Conservation (phyloP, 257 asterid species). For the Scutellaria galericulata region DNA sequence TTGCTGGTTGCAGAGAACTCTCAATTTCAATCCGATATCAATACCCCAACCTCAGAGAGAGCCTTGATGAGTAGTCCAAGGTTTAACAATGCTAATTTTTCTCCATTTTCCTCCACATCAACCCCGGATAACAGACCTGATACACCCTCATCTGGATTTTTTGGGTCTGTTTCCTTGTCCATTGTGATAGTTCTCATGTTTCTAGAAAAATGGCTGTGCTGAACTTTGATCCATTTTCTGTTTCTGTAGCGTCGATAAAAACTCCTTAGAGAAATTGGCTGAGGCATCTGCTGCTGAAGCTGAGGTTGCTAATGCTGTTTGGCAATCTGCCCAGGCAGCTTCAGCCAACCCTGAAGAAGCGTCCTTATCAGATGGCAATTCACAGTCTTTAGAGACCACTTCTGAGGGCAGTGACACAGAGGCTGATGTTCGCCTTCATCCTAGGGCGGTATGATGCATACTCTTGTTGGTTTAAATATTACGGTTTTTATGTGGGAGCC, state of each 20-base stretch:
- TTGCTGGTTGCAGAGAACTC: constrained; percentile 92
- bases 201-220: constrained; percentile 15
- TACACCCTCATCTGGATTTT: constrained; percentile 54
- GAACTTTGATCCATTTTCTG: constrained; percentile 26
- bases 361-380: constrained; percentile 69
- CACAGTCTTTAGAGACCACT: constrained; percentile 70
- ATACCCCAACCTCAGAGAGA: constrained; percentile 60
- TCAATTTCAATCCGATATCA: constrained; percentile 66
- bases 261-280: constrained; percentile 85
- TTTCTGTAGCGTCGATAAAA: constrained; percentile 65
- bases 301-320: constrained; percentile 90
- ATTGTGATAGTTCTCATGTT: constrained; percentile 25
- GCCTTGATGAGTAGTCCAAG: constrained; percentile 58
- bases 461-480: constrained; percentile 11
- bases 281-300: constrained; percentile 99
- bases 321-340: constrained; percentile 90
- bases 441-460: constrained; percentile 81
- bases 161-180: constrained; percentile 58
- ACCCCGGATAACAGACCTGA: constrained; percentile 64
- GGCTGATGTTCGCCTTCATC: constrained; percentile 90
- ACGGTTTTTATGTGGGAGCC: constrained; percentile 15
- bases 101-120: constrained; percentile 48
- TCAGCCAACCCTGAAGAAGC: constrained; percentile 75
- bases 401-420: constrained; percentile 85
- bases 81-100: constrained; percentile 42